phyloP scores from a whole-genome alignment of 805 yeast species.

The Candida loeiensis region DNA sequence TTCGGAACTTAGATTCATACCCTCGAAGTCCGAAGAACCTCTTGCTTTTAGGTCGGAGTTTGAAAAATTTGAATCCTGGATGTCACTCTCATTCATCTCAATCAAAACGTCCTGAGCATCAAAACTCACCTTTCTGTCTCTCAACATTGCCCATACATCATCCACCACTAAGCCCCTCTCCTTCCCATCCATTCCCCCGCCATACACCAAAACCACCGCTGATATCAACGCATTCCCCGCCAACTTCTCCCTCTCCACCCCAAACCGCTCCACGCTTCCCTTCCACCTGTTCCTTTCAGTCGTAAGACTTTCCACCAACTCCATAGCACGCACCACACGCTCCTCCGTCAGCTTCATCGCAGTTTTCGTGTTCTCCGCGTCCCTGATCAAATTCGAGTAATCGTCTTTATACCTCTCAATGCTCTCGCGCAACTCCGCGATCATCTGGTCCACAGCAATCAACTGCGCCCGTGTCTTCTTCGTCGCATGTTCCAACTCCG shows the following conservation, averaged over 20 bases:
- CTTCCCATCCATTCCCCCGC: constrained; percentile 55
- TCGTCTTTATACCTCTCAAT: constrained; percentile 64
- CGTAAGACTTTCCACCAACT: constrained; percentile 59
- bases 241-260: constrained; percentile 40
- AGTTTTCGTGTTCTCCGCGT: constrained; percentile 67
- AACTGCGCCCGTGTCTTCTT: constrained; percentile 63
- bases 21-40: no score
- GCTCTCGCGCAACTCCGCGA: constrained; percentile 63
- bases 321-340: constrained; percentile 60
- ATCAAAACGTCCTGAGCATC: no score
- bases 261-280: constrained; percentile 50
- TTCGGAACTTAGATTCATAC: no score
- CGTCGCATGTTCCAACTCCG: constrained; percentile 55
- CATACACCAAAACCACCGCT: constrained; percentile 59
- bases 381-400: constrained; percentile 74
- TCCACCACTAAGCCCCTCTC: constrained; percentile 35
- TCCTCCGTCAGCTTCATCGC: constrained; percentile 62
- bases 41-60: no score
- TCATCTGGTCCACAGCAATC: constrained; percentile 77
- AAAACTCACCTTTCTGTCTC: constrained; percentile 32
- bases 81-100: no score
- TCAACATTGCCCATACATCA: constrained; percentile 37
- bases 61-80: no score
- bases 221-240: constrained; percentile 65
- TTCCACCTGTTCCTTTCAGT: constrained; percentile 75